A percentile compares a stretch with the other conserved stretches of the same genome.
These are phyloP conservation scores for Lasiosphaeris hirsuta DNA, from an alignment of 495 filamentous ascomycete species.

Conservation along the genomic window DNA sequence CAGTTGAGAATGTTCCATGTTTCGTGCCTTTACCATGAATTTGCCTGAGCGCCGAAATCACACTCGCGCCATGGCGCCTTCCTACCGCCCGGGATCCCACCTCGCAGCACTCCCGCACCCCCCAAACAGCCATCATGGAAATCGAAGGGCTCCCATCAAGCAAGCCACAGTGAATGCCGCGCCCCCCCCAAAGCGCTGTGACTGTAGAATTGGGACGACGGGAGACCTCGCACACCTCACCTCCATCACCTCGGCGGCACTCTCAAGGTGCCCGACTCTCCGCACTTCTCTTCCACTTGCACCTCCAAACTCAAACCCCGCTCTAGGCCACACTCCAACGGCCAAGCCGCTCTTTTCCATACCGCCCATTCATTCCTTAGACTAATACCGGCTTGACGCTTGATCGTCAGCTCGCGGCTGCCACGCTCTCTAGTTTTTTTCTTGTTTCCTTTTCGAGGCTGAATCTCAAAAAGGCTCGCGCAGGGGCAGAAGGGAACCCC, in stretches of 20 bases:
- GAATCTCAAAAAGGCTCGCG: background rate
- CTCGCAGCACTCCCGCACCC: no score
- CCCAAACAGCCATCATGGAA: no score
- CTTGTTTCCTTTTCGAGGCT: constrained; percentile 1
- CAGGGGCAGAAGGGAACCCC: constrained; percentile 5
- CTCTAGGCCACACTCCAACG: background rate
- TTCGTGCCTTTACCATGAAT: no score
- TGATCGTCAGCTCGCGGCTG: background rate
- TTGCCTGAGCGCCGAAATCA: no score
- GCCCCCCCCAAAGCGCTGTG: no score
- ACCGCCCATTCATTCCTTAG: background rate
- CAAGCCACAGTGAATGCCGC: no score
- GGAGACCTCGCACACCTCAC: background rate
- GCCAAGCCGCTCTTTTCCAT: constrained; percentile 6
- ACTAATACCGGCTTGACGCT: background rate
- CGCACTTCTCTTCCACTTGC: background rate
- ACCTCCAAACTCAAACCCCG: background rate
- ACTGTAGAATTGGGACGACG: no score
- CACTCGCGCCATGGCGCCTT: no score
- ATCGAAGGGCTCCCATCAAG: no score
- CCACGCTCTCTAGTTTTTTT: background rate
- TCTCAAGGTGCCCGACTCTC: background rate
- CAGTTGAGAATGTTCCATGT: no score
- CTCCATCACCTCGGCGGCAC: no score
- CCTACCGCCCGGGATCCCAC: no score